Evolutionary conservation across 495 filamentous ascomycete genomes (phyloP), one percentile per base, ranked within the genome.

Genomic region (Recurvomyces mirabilis): DNA sequence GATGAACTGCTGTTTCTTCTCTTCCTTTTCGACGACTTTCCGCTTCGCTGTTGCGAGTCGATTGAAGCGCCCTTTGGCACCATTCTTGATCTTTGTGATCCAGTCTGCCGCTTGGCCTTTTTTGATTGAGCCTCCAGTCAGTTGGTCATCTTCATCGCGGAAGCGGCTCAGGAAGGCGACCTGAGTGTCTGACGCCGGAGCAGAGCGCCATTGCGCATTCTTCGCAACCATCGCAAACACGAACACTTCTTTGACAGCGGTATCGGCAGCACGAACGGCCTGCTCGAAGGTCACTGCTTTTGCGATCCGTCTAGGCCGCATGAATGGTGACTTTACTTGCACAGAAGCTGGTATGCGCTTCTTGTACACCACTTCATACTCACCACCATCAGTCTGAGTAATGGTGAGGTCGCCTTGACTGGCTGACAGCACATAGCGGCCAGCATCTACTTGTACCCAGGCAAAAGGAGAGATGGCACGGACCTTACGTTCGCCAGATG

Each of bases 71-170:
- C 82, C 81, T 53, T 76, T 75, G 9, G 82, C 84, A 0, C 91
- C 91, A 58, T 84, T 79, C 52, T 79, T 86, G 45, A 94, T 53
- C 57, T 94, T 94, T 1, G 83, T 93, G 47, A 96, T 94, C 75
- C 94, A 86, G 65, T 98, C 91, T 15, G 71, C 72, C 24, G 91
- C 93, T 54, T 76, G 73, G 1, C 91, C 91, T 42, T 86, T 85
- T 4, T 76, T 93, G 31, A 94, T 46, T 23, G 74, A 69, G 1
- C 56, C 58, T 0, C 61, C 29, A n/a, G 49, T 66, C 14, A 91
- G 56, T 37, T 69, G 64, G n/a, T 77, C 68, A 1, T 75, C 58
- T 9, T 69, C 62, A 1, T 67, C 62, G 4, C 76, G 65, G 4
- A 81, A 53, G 49, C 73, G 79, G 51, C 93, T 93, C 21, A 98